Conservation (phyloP, 2,329 filamentous ascomycete genomes). For the Trichophyton simii region DNA sequence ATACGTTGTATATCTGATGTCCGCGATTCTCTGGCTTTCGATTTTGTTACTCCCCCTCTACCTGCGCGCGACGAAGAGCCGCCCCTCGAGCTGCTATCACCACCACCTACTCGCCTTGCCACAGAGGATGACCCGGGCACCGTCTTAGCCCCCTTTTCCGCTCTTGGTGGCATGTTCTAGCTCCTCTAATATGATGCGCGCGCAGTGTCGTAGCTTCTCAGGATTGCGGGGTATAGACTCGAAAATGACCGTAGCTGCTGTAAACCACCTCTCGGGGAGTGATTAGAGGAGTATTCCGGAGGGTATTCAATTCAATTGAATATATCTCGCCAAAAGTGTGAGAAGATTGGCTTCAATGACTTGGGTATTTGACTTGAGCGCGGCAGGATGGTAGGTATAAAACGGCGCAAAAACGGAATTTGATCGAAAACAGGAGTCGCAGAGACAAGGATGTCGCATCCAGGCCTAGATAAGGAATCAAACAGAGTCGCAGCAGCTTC, state of each 20-base stretch:
- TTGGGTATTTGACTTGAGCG: not conserved
- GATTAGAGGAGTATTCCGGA: not conserved
- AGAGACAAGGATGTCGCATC: not conserved
- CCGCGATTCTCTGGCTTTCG: conserved; percentile 10
- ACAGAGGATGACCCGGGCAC: conserved; percentile 5
- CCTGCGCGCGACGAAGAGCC: conserved; percentile 8
- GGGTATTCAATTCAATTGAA: not conserved
- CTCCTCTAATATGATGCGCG: not conserved
- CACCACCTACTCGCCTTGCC: conserved; percentile 7
- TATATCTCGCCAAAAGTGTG: not conserved
- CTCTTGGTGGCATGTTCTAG: conserved; percentile 10
- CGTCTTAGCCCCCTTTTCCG: conserved; percentile 7
- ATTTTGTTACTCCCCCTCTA: conserved; percentile 10
- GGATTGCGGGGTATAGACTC: not conserved
- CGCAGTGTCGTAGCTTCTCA: not conserved
- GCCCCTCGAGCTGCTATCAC: conserved; percentile 1
- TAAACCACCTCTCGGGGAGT: no score
- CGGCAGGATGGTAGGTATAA: not conserved
- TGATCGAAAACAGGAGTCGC: not conserved
- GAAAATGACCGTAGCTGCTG: not conserved
- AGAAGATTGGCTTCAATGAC: not conserved
- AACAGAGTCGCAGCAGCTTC: not conserved
- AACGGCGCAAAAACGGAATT: not conserved
- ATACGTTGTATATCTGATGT: conserved; percentile 29
- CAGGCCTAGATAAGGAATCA: not conserved